These are phyloP conservation scores for Heracleum sosnowskyi DNA, from an alignment of 129 eudicot genomes.

Conservation along the genomic window DNA sequence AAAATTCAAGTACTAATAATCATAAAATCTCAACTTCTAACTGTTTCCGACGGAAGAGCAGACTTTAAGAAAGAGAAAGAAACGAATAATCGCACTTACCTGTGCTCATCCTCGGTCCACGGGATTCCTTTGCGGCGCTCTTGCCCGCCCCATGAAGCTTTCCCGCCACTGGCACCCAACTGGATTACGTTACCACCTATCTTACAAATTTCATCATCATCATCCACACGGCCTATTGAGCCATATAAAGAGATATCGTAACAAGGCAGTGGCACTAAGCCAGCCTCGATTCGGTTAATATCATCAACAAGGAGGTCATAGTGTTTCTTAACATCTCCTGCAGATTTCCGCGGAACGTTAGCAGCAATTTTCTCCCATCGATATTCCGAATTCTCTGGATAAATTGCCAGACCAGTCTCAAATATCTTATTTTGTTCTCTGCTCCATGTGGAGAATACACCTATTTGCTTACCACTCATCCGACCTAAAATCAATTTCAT, in stretches of 20 bases:
- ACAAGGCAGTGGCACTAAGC: constrained; percentile 57
- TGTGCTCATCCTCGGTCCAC: too few species aligned
- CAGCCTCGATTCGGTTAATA: constrained; percentile 59
- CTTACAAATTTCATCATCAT: constrained; percentile 5
- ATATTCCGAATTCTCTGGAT: constrained; percentile 49
- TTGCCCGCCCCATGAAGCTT: too few species aligned
- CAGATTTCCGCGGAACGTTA: constrained; percentile 51
- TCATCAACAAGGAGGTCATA: constrained; percentile 73
- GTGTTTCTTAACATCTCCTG: constrained; percentile 62
- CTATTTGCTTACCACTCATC: constrained; percentile 40
- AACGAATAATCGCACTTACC: too few species aligned
- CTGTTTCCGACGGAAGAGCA: too few species aligned
- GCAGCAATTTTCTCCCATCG: constrained; percentile 80
- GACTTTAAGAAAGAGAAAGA: too few species aligned
- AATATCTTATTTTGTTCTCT: constrained; percentile 73
- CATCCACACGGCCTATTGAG: constrained; percentile 19
- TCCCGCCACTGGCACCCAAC: too few species aligned
- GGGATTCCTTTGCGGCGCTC: too few species aligned
- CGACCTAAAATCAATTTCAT: constrained; percentile 1
- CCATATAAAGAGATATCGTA: constrained; percentile 55
- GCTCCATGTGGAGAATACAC: constrained; percentile 45
- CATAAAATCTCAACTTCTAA: too few species aligned
- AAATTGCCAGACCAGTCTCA: constrained; percentile 60
- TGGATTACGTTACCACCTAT: too few species aligned
- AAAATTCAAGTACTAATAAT: too few species aligned